A percentile compares a stretch with the other conserved stretches of the same genome.
These are phyloP conservation scores for Plasmodium inui DNA, from an alignment of 169 alveolate species.

Conservation along the genomic window DNA sequence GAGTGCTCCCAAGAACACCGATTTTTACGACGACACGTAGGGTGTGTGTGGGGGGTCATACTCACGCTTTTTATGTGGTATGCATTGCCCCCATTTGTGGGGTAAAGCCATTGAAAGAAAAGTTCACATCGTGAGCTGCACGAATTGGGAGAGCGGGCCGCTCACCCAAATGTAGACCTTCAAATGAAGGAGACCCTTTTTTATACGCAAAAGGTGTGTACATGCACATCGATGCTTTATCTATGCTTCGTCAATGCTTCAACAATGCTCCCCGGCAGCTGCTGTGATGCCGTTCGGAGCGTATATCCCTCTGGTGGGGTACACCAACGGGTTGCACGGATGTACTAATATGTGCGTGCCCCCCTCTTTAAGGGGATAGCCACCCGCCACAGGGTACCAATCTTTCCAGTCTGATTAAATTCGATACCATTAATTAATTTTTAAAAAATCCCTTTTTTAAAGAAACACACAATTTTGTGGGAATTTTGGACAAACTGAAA, in stretches of 20 bases:
- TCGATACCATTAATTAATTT: neutral
- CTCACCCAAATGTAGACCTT: neutral
- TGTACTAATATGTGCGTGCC: neutral
- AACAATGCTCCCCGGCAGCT: neutral
- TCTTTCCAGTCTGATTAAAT: neutral
- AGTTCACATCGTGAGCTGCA: neutral
- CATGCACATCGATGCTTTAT: neutral
- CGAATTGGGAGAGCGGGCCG: neutral
- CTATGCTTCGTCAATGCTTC: neutral
- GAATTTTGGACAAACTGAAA: neutral
- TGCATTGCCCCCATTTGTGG: neutral
- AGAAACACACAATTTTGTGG: neutral
- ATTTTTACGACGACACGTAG: slow-evolving; percentile 62
- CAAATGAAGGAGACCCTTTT: neutral
- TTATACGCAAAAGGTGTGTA: neutral
- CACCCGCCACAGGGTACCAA: neutral
- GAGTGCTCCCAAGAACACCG: slow-evolving; percentile 5
- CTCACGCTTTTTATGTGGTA: neutral
- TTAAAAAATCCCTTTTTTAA: neutral
- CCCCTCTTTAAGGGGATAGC: neutral
- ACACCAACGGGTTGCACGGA: neutral
- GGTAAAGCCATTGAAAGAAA: neutral
- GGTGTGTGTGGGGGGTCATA: neutral
- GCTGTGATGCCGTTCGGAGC: neutral
- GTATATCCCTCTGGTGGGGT: neutral